Base-by-base conservation (phyloP, 2,329 filamentous ascomycete species). In the Amylocarpus encephaloides region DNA sequence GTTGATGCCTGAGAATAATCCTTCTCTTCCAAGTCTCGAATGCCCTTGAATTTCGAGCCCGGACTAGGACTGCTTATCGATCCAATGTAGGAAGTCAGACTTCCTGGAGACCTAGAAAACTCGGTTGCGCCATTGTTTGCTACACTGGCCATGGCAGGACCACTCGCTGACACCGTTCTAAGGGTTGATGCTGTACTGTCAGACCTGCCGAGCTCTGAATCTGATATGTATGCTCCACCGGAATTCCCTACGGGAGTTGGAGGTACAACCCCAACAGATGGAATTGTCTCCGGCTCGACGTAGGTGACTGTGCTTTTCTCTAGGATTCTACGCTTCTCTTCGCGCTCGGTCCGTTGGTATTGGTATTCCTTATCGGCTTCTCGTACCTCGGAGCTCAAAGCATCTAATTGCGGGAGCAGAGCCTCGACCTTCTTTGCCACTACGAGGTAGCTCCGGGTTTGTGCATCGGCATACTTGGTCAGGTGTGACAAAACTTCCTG, bases 351-450 rank as follows among this genome's bases (percentile, higher is more conserved):
- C 46, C 91, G 79, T 64, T 95, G 89, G 52, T 97, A 88, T 64
- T 96, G 90, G 64, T 93, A 98, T 64, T 97, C 92, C 68, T 97
- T 96, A 67, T 97, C 91, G 19, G 90, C 90, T 61, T 93, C 85
- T 55, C 83, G 82, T n/a, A 98, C 93, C 67, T 97, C 92, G 47
- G 80, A 80, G 35, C 86, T 87, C 30, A 98, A 72, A 2, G 92
- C 92, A 59, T 97, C 89, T 2, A 98, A 75, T 63, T 96, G 89
- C 0, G 93, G 93, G 15, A 95, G 74, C 69, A 95, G 81, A 18
- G 77, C 80, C 57, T 95, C 91, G 44, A 98, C 85, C 67, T 86
- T 95, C 68, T 91, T 91, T 11, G 92, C 86, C 0, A 91, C 86
- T 1, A 79, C 73, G 46, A 97, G 73, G 63, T 95, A 97, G 52